phyloP scores from a whole-genome alignment of 1,284 basidiomycete genomes.

The Neonothopanus nambi region DNA sequence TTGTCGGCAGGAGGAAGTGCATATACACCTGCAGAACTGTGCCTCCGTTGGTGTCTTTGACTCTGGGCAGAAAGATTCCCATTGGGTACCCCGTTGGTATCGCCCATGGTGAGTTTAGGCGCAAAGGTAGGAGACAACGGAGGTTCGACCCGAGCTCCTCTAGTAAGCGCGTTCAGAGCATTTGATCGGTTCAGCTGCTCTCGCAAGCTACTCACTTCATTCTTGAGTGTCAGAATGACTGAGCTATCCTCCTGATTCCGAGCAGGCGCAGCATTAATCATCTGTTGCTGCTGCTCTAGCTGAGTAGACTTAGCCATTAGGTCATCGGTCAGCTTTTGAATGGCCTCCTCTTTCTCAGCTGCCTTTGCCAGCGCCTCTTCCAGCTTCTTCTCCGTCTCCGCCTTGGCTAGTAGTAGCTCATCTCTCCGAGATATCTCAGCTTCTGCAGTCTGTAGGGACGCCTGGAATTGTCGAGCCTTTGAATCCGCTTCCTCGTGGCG shows the following conservation, averaged over 20 bases:
- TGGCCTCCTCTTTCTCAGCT: constrained; percentile 82
- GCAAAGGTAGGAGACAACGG: constrained; percentile 83
- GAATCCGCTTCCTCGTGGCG: constrained; percentile 90
- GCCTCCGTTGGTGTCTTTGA: constrained; percentile 74
- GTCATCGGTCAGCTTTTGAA: constrained; percentile 81
- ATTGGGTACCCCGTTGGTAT: constrained; percentile 40
- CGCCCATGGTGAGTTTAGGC: constrained; percentile 63
- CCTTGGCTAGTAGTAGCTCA: constrained; percentile 76
- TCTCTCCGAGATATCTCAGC: constrained; percentile 77
- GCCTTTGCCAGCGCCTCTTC: constrained; percentile 77
- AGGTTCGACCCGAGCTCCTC: constrained; percentile 66
- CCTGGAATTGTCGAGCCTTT: constrained; percentile 74
- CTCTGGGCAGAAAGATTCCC: constrained; percentile 33
- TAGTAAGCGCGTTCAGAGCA: constrained; percentile 82
- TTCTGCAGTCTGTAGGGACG: constrained; percentile 72
- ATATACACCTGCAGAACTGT: constrained; percentile 84
- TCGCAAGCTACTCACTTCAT: constrained; percentile 87
- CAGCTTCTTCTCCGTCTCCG: constrained; percentile 79
- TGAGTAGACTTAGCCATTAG: constrained; percentile 73
- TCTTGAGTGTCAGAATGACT: constrained; percentile 87
- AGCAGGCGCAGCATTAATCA: constrained; percentile 57
- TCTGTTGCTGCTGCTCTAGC: constrained; percentile 79
- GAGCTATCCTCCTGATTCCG: constrained; percentile 80
- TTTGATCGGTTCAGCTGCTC: constrained; percentile 96
- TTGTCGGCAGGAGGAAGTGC: constrained; percentile 59